Evolutionary conservation across 805 yeast genomes (phyloP), one percentile per base, ranked within the genome.

Genomic region (Nematodospora valgi): DNA sequence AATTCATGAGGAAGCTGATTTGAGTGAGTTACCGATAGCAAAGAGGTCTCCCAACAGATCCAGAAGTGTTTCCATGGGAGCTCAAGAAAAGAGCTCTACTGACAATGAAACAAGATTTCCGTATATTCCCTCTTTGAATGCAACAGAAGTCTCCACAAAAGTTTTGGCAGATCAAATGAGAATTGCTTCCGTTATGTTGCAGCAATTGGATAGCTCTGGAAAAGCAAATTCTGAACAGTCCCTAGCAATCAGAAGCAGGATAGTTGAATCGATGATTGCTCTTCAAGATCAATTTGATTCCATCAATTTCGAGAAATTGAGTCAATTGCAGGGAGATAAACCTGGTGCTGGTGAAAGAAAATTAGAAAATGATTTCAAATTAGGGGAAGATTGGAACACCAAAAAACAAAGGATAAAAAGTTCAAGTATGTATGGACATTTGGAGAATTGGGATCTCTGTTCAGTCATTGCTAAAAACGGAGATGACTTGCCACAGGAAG

Each of bases 391-490:
- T 55, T 93, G 98, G 98, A 68, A 70, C 27, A 64, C 84, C 0
- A 88, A 91, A 50, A 84, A 80, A 50, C 82, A 76, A 39, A 68
- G 98, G 44, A 89, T 93, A 27, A 71, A 95, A 38, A 75, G 74
- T 34, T 72, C 83, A 11, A 85, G 95, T 33, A 76, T 78, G 6
- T 88, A 69, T 52, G 98, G 98, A 0, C 93, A 88, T 52, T 58
- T 84, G 21, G 85, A 82, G 17, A 85, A 87, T 54, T 93, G 98
- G 98, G 97, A 93, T 43, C 58, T 93, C 25, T 87, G 91, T 46
- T 89, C 97, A 1, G 96, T 91, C 2, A 93, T 93, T 54, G 96
- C 94, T 9, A 93, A 93, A 54, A 91, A 95, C 20, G 98, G 98
- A 23, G 91, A 85, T 51, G 98, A 93, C 61, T 59, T 93, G 34